Evolutionary conservation across 2,329 filamentous ascomycete genomes (phyloP), one percentile per base, ranked within the genome.

Genomic region (Scolecobasidium constrictum): DNA sequence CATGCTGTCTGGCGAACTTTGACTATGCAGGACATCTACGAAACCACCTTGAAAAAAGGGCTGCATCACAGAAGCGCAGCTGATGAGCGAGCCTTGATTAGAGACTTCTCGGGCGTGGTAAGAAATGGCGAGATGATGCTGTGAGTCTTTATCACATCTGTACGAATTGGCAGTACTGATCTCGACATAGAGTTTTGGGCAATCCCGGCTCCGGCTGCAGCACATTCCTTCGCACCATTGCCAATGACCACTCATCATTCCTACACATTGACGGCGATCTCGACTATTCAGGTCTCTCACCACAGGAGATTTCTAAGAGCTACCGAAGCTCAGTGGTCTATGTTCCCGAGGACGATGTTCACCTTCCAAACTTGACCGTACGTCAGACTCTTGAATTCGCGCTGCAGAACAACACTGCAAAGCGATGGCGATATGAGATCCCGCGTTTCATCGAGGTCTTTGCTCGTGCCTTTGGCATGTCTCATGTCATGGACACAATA

Each of bases 281-380:
- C 19, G 56, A 52, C 3, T 64, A 81, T 50, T 74, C 73, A n/a
- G 72, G 73, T 6, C 73, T 72, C 1, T 62, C 69, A 49, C 64
- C 72, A 0, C 54, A 65, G 5, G 63, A 61, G 12, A 72, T 75
- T 68, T 58, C 54, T 3, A 68, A 73, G 48, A 67, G 79, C 51
- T 83, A 80, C 53, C 71, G 75, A 46, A 78, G 77, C 33, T 78
- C 77, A 58, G 56, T 80, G 2, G 67, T 85, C 11, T 88, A 90
- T 57, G 86, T 86, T 50, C 79, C 85, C 12, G 84, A 90, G 61
- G 77, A 81, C 20, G 82, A 86, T 55, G 70, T 81, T 20, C 83
- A 88, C 55, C 88, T 86, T 49, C 78, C 83, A 0, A 79, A 83
- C n/a, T 64, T 92, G 17, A 85, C 79, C 0, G 82, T 88, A 9